phyloP scores from a whole-genome alignment of 306 rosid species.

The Fagus crenata region DNA sequence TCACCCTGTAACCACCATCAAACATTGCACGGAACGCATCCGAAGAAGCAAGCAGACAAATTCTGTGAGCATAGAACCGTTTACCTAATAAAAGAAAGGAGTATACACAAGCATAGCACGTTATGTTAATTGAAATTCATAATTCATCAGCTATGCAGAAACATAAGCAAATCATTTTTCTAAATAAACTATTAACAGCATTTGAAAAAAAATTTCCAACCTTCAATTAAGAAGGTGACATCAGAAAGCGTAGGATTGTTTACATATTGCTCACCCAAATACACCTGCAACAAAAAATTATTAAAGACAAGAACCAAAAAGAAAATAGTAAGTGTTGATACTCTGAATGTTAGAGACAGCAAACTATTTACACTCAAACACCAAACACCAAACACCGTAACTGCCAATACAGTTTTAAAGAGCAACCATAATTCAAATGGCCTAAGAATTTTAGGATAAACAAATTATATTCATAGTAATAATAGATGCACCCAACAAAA shows the following conservation, averaged over 20 bases:
- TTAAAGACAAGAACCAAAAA: slow-evolving; percentile 2
- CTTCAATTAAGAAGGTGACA: slow-evolving; percentile 92
- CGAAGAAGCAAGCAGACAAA: slow-evolving; percentile 92
- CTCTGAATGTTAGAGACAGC: too few relatives aligned
- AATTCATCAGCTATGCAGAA: neutral
- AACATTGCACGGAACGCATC: slow-evolving; percentile 99
- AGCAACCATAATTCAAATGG: neutral
- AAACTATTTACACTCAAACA: neutral
- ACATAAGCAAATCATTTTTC: neutral
- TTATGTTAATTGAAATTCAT: neutral
- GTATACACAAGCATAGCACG: neutral
- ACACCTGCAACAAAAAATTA: slow-evolving; percentile 63
- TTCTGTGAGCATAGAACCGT: slow-evolving; percentile 94
- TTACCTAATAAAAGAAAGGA: slow-evolving; percentile 52
- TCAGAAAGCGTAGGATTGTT: slow-evolving; percentile 84
- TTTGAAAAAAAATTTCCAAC: slow-evolving; percentile 31
- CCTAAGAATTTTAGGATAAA: too few relatives aligned
- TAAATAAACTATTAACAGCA: neutral
- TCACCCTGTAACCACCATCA: slow-evolving; percentile 99
- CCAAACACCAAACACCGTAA: slow-evolving; percentile 7
- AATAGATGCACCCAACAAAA: too few relatives aligned
- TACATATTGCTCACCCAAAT: slow-evolving; percentile 88
- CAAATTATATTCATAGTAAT: too few relatives aligned
- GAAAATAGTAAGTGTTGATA: neutral
- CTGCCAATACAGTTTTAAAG: neutral